Conservation (phyloP, 345 rosid genomes). For the Psidium guajava region DNA sequence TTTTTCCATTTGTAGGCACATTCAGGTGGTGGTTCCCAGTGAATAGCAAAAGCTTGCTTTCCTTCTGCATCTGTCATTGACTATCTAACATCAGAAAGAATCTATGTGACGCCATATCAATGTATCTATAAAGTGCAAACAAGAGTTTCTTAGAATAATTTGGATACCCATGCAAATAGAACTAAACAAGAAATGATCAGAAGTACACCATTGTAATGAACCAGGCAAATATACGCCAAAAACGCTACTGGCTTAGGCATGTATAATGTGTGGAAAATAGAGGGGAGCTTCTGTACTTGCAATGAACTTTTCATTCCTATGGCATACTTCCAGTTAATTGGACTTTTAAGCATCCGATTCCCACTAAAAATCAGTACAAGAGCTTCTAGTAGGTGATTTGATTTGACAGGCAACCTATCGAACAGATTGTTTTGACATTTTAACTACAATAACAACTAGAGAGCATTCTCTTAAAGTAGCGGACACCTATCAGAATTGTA, state of each 20-base stretch:
- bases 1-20: constrained; percentile 71
- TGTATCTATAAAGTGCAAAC: background rate
- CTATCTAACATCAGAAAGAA: background rate
- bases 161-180: background rate
- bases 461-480: background rate
- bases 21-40: constrained; percentile 95
- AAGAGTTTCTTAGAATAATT: background rate
- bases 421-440: background rate
- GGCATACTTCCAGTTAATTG: background rate
- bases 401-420: background rate
- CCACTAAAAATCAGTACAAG: background rate
- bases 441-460: background rate
- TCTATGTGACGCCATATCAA: background rate
- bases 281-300: background rate
- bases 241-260: background rate
- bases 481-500: background rate
- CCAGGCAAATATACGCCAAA: background rate
- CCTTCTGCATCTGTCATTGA: constrained; percentile 47
- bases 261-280: background rate
- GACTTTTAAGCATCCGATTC: background rate
- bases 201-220: background rate
- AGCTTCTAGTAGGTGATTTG: background rate
- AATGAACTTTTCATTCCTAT: background rate
- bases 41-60: constrained; percentile 75
- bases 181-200: background rate